phyloP scores from a whole-genome alignment of 768 basidiomycete species.

The Dictyophora rubrovolvata region DNA sequence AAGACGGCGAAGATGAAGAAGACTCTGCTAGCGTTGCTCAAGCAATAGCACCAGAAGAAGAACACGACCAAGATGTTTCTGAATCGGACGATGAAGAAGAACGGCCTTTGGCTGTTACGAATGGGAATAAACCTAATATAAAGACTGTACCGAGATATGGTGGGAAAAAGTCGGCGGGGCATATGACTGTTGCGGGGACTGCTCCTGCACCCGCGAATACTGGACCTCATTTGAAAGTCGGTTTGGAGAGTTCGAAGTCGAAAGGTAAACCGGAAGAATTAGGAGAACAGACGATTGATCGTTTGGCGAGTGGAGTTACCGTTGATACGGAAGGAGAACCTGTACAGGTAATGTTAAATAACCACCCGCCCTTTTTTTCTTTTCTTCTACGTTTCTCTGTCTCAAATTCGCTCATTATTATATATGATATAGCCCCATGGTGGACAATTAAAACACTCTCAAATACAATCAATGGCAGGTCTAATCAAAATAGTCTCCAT shows the following conservation, averaged over 20 bases:
- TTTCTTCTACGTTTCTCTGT: neutral
- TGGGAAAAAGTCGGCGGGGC: constrained; percentile 48
- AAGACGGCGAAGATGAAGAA: neutral
- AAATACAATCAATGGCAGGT: constrained; percentile 22
- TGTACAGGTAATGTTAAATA: constrained; percentile 14
- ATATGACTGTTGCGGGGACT: constrained; percentile 50
- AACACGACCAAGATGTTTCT: neutral
- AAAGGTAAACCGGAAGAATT: constrained; percentile 47
- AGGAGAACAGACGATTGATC: constrained; percentile 65
- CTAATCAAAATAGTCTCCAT: constrained; percentile 32
- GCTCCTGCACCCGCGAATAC: constrained; percentile 36
- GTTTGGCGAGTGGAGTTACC: constrained; percentile 72
- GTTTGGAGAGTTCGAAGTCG: constrained; percentile 37
- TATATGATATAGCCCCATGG: neutral
- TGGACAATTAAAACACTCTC: neutral
- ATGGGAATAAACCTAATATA: neutral
- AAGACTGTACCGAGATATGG: constrained; percentile 18
- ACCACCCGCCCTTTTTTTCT: constrained; percentile 8
- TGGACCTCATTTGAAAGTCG: constrained; percentile 28
- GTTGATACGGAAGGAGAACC: constrained; percentile 46
- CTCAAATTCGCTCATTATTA: neutral
- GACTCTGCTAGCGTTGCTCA: neutral
- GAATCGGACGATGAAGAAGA: constrained; percentile 8
- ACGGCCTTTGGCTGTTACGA: constrained; percentile 5
- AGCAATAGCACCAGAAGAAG: neutral